These are phyloP conservation scores for Metschnikowia reukaufii DNA, from an alignment of 805 yeast genomes.

Conservation along the genomic window DNA sequence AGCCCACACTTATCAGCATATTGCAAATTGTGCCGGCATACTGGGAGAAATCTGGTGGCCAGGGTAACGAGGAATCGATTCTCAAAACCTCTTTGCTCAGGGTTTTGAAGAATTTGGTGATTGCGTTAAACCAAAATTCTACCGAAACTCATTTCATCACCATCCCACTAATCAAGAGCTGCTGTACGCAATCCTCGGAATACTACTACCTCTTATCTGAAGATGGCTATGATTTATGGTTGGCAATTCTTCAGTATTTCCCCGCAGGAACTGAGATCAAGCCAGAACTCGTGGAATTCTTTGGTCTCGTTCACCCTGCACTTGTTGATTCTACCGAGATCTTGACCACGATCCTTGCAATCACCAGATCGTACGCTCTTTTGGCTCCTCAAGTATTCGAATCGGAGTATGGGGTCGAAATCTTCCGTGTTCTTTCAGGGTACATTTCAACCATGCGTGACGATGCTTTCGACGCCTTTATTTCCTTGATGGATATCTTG, in stretches of 20 bases:
- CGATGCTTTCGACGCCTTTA: constrained; percentile 59
- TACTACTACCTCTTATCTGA: constrained; percentile 63
- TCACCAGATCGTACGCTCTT: constrained; percentile 62
- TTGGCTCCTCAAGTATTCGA: constrained; percentile 44
- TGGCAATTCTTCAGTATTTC: constrained; percentile 60
- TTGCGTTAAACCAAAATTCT: constrained; percentile 57
- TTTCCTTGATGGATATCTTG: constrained; percentile 54
- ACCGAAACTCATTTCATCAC: constrained; percentile 51
- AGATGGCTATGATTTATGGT: constrained; percentile 87
- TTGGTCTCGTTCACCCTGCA: constrained; percentile 56
- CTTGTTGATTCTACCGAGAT: constrained; percentile 73
- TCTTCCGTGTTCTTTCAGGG: constrained; percentile 51
- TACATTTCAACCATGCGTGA: constrained; percentile 66
- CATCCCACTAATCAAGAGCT: constrained; percentile 64
- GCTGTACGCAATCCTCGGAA: constrained; percentile 49
- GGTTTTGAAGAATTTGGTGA: constrained; percentile 54
- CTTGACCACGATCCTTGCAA: constrained; percentile 59
- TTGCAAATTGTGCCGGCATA: constrained; percentile 60
- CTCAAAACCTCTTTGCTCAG: constrained; percentile 45
- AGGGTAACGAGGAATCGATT: constrained; percentile 36
- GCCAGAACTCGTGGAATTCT: constrained; percentile 42
- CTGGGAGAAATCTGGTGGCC: constrained; percentile 65
- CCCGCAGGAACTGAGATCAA: constrained; percentile 41
- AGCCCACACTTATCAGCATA: constrained; percentile 50
- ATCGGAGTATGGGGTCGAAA: constrained; percentile 34